Base-by-base conservation (phyloP, 257 asterid genomes). In the Rhazya stricta region DNA sequence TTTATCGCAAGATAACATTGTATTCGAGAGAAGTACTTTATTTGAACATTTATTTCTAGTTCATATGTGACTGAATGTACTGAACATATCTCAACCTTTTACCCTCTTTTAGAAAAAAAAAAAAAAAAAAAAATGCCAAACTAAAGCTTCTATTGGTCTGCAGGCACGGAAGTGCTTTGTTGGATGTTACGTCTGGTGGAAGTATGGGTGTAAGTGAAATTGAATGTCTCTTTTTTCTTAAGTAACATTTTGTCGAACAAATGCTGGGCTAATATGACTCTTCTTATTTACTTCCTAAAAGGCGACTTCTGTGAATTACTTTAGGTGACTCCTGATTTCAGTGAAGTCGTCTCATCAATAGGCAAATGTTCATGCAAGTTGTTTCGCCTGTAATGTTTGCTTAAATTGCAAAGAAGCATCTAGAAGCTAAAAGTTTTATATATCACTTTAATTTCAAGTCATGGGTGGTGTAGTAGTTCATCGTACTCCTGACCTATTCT, bases 131-230 rank as follows among this genome's bases (percentile, higher is more conserved):
- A n/a, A n/a, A 29, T n/a, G 8, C 27, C 36, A 4, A 27, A 50
- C 12, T 63, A 13, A 71, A 46, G 71, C 5, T 18, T 72, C 30
- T 80, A 71, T 30, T 41, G 51, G 42, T 77, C 86, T 87, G 80
- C 94, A 94, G 99, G 82, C 97, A 92, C 81, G 99, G 99, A 81
- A 92, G 97, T 79, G 87, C 99, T 3, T 46, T 89, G 34, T 84
- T 95, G 90, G 99, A 95, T 82, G 78, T 81, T 32, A 72, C 78
- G 25, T 78, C 96, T 41, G 99, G 99, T 74, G 99, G 99, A 79
- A 87, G 89, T 88, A 95, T 95, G 98, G 84, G 81, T 66, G 99
- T 92, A 86, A 85, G 96, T 84, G 73, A 72, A 65, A 57, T 63
- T 11, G 54, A 77, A 15, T 1, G 13, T 36, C 74, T 77, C 32